Evolutionary conservation across 1,284 basidiomycete species (phyloP).

Genomic region (Takashimella koratensis): DNA sequence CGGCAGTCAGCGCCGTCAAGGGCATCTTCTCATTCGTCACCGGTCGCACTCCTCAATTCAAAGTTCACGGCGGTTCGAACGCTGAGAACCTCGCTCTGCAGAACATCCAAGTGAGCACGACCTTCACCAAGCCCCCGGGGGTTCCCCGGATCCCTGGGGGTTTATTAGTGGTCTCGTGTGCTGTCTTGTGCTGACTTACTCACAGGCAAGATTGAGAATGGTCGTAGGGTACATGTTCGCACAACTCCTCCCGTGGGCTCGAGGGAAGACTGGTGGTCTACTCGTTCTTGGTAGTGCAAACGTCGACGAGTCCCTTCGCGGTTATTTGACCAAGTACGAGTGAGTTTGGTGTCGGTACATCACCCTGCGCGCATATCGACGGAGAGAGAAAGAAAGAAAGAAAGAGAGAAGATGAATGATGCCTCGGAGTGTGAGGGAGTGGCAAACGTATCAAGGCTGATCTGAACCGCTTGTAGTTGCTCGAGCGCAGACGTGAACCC

Average conservation of each 20-base stretch:
- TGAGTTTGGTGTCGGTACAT: no score
- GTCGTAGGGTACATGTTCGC: conserved; percentile 96
- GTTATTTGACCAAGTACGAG: conserved; percentile 98
- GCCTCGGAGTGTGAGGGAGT: no score
- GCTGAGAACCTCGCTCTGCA: conserved; percentile 96
- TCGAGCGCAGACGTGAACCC: conserved; percentile 86
- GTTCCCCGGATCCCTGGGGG: no score
- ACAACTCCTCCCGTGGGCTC: conserved; percentile 88
- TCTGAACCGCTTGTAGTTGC: conserved; percentile 57
- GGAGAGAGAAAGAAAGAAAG: no score
- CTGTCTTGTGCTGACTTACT: no score
- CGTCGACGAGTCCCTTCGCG: conserved; percentile 94
- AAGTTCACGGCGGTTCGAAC: conserved; percentile 76
- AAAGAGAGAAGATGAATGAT: no score
- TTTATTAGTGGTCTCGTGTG: no score
- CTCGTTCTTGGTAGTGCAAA: conserved; percentile 95
- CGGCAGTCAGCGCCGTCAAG: conserved; percentile 75
- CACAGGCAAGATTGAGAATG: conserved; percentile 90
- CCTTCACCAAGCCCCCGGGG: no score
- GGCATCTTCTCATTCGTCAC: conserved; percentile 83
- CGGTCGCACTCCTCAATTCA: conserved; percentile 74
- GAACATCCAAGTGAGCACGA: conserved; percentile 82
- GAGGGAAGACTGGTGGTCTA: conserved; percentile 77
- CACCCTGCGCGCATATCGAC: no score
- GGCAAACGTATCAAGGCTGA: no score